These are phyloP conservation scores for Aspergillus cristatus DNA, from an alignment of 495 filamentous ascomycete species.

Conservation along the genomic window DNA sequence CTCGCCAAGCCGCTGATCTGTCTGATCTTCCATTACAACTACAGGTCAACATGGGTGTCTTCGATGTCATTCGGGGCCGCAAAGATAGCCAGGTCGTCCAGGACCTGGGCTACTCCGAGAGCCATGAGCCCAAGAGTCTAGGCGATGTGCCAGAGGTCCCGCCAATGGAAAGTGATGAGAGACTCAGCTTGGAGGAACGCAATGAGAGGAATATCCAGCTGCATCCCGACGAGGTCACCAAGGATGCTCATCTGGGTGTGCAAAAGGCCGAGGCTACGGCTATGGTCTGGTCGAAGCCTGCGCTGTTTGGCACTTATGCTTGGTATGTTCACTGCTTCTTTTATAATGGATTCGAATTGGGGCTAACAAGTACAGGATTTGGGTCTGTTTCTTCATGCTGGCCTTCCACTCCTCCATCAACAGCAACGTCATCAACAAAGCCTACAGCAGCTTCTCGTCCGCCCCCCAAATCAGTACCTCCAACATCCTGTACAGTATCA, in stretches of 20 bases:
- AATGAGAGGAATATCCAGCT: conserved; percentile 21
- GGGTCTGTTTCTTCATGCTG: conserved; percentile 35
- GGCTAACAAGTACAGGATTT: conserved; percentile 20
- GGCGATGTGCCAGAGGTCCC: conserved; percentile 1
- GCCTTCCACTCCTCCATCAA: conserved; percentile 30
- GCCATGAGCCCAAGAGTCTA: conserved; percentile 3
- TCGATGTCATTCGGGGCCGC: conserved; percentile 11
- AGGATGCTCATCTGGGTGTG: conserved; percentile 26
- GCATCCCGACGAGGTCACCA: conserved; percentile 19
- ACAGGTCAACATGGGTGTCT: conserved; percentile 13
- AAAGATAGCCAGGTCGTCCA: conserved; percentile 6
- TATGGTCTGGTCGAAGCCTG: conserved; percentile 28
- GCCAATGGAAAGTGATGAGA: conserved; percentile 3
- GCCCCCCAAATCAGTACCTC: conserved; percentile 29
- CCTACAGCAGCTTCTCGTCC: conserved; percentile 20
- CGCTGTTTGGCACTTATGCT: conserved; percentile 25
- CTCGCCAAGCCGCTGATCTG: too few species aligned
- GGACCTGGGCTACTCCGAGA: conserved; percentile 4
- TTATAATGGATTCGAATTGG: neutral
- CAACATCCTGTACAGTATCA: conserved; percentile 34
- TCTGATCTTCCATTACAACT: too few species aligned
- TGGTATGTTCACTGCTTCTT: conserved; percentile 16
- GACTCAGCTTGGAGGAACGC: conserved; percentile 5
- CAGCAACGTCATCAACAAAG: conserved; percentile 18
- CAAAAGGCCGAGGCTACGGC: conserved; percentile 35